Conservation (phyloP, 2,329 filamentous ascomycete genomes). For the Fusarium floridanum region DNA sequence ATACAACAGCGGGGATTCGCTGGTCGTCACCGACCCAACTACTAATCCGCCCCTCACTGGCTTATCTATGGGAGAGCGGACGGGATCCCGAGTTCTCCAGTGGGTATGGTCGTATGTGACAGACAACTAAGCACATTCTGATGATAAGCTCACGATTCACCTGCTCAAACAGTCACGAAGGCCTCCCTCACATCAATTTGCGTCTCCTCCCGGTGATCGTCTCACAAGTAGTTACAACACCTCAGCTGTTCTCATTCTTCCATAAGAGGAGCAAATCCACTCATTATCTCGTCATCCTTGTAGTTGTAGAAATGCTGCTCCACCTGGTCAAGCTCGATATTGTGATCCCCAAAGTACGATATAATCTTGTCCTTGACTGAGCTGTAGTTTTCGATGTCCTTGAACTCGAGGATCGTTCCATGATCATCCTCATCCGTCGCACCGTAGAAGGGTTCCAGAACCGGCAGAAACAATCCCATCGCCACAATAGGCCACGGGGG, state of each 20-base stretch:
- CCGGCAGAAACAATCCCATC: slow-evolving; percentile 15
- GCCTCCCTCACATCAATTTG: not conserved
- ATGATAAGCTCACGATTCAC: not conserved
- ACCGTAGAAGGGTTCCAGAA: slow-evolving; percentile 12
- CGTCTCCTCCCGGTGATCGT: not conserved
- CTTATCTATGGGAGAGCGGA: slow-evolving; percentile 7
- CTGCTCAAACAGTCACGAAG: not conserved
- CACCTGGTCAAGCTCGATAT: not conserved
- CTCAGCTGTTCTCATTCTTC: not conserved
- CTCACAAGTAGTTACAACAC: not conserved
- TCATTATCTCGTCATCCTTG: not conserved
- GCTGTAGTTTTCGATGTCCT: slow-evolving; percentile 1
- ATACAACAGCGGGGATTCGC: slow-evolving; percentile 11
- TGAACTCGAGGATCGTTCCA: not conserved
- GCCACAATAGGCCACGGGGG: slow-evolving; percentile 4
- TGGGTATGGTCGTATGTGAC: slow-evolving; percentile 6
- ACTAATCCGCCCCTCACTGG: not conserved
- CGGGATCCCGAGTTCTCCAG: slow-evolving; percentile 5
- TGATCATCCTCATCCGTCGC: not conserved
- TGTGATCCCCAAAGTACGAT: slow-evolving; percentile 3
- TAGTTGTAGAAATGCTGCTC: slow-evolving; percentile 13
- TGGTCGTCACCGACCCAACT: not conserved
- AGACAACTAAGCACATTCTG: not conserved
- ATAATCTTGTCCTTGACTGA: not conserved
- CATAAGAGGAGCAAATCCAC: slow-evolving; percentile 40